Evolutionary conservation across 2,329 filamentous ascomycete species (phyloP), one percentile per base, ranked within the genome.

Genomic region (Cladosporium colombiae): DNA sequence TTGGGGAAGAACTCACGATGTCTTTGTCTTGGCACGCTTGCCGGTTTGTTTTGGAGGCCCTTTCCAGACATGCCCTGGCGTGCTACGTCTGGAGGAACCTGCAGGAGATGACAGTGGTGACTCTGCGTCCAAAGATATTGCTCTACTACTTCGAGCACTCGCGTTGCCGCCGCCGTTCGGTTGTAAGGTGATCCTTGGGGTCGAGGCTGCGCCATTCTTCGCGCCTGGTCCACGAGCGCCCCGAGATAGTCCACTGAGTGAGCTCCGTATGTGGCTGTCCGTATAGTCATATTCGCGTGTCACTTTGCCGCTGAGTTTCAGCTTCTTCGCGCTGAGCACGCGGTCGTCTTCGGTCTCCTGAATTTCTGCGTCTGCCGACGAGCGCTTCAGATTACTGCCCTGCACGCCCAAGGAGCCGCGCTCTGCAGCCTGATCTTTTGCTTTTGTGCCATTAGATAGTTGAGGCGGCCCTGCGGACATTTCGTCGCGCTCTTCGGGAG

Each of bases 1-100:
- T 29, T 44, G 62, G 56, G 50, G 65, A 55, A 27, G 37, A 60
- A 78, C 77, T 75, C 73, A 78, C 77, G 77, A 78, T 65, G 73
- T 74, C 70, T 78, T 78, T 18, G 76, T 78, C 70, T 77, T 77
- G 55, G 77, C 77, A 62, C 72, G 71, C 71, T 78, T 77, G 37
- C 68, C 71, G 21, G 66, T 65, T 40, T 68, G 65, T 64, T 72
- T 74, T 63, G 69, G 70, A 52, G 68, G 68, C 29, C 67, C 68
- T 70, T 67, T 70, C 65, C 58, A 68, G 40, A 70, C 65, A 37
- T 67, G 65, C 3, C 40, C 40, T 18, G 76, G 76, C 27, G 75
- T 75, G 64, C 71, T 71, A 52, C 72, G 67, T 23, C 73, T 62
- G 16, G 56, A 69, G 37, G 75, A 76, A 35, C 68, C 71, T 23